Base-by-base conservation (phyloP, 352 stramenopile genomes). In the Phytophthora cactorum region DNA sequence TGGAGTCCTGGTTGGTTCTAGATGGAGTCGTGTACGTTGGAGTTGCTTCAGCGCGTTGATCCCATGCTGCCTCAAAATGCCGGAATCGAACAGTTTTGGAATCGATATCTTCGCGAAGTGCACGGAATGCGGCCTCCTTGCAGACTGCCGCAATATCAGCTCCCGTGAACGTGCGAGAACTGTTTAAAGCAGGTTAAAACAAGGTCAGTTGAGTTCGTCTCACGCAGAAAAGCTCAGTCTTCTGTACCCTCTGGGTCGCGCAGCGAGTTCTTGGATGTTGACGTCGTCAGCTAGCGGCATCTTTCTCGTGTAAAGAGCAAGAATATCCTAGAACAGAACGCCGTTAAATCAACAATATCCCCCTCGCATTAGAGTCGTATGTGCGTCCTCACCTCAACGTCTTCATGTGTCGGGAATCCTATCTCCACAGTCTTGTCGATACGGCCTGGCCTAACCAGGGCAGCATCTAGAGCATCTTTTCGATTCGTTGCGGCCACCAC, bases 401-500 rank as follows among this genome's bases (percentile, higher is more conserved):
- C 87, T 38, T 74, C 62, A 47, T 58, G 39, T 17, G 63, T 68
- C n/a, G 89, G 83, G 52, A 79, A 82, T 32, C 70, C 77, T n/a
- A 92, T 60, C 60, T 91, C 79, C 1, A 91, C 56, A 29, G 56
- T 72, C 60, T 92, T 91, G 76, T 93, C 87, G 51, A 95, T 93
- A n/a, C 87, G 82, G 0, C 87, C 87, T 1, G 87, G 87, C 10
- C 87, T 82, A 54, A 95, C 66, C 7, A 95, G 78, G 29, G 87
- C 87, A 22, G 85, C 78, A 29, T 95, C 87, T 5, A 95, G 70
- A 14, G 82, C 77, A 32, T 90, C 71, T 43, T 86, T 71, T 25
- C 85, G 81, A 63, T 93, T 95, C 15, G 87, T 93, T 9, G 87
- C 87, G 2, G 85, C 85, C 17, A 95, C 70, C 7, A 95, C 85